phyloP scores from a whole-genome alignment of 2,329 filamentous ascomycete genomes.

The Penicillium crustosum region DNA sequence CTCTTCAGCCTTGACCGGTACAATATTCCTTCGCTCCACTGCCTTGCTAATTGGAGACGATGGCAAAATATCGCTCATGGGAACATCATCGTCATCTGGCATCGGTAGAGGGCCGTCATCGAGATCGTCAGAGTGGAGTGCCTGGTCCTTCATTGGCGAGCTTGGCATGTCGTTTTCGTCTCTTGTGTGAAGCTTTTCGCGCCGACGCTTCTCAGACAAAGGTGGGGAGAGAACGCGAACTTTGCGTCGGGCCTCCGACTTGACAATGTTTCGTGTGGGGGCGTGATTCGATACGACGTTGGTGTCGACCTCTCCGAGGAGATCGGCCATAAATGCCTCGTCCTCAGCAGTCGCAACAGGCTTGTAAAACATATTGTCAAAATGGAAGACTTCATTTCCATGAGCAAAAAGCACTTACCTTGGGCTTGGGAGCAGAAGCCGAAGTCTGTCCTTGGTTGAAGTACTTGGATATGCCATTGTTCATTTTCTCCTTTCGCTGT shows the following conservation, averaged over 20 bases:
- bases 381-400: neutral
- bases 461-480: constrained; percentile 90
- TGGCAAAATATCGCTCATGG: constrained; percentile 81
- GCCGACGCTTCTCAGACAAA: constrained; percentile 53
- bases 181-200: constrained; percentile 53
- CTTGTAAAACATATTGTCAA: constrained; percentile 46
- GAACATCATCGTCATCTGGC: constrained; percentile 70
- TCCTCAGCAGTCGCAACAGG: constrained; percentile 80
- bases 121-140: constrained; percentile 47
- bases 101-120: constrained; percentile 57
- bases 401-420: constrained; percentile 55
- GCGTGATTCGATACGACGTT: constrained; percentile 63
- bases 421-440: constrained; percentile 68
- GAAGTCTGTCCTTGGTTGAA: constrained; percentile 72
- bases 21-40: constrained; percentile 66
- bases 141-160: constrained; percentile 44
- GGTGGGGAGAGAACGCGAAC: constrained; percentile 77
- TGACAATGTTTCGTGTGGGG: constrained; percentile 63
- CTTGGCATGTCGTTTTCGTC: constrained; percentile 48
- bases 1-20: constrained; percentile 59
- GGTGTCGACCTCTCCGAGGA: constrained; percentile 84
- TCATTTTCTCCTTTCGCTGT: constrained; percentile 79
- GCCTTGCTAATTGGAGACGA: constrained; percentile 85
- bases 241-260: constrained; percentile 74
- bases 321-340: constrained; percentile 77